Evolutionary conservation across 805 yeast genomes (phyloP).

Genomic region (Candida silvicultrix): DNA sequence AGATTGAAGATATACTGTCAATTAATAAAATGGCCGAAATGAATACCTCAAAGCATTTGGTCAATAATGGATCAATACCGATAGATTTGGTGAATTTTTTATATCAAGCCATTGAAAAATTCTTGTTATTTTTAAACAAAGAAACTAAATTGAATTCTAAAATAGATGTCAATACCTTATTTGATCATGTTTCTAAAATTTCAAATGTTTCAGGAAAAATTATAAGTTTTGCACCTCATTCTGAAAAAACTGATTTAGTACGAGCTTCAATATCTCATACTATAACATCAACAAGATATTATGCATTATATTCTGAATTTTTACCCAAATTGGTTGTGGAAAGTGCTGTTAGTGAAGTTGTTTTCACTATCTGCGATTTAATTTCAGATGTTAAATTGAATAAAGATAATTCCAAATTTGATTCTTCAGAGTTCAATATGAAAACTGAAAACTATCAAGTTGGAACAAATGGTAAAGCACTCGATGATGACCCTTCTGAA

Average conservation of each 20-base stretch:
- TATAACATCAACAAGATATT: conserved; percentile 73
- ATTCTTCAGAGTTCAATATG: neutral
- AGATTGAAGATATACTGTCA: conserved; percentile 23
- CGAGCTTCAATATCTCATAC: conserved; percentile 68
- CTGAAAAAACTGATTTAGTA: conserved; percentile 41
- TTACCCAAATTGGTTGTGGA: conserved; percentile 69
- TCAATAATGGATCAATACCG: conserved; percentile 41
- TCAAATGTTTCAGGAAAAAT: conserved; percentile 31
- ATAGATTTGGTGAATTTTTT: conserved; percentile 36
- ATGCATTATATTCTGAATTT: conserved; percentile 52
- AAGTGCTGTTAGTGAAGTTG: conserved; percentile 69
- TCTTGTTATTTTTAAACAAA: conserved; percentile 29
- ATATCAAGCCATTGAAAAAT: conserved; percentile 41
- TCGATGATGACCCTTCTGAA: neutral
- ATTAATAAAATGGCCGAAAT: conserved; percentile 6
- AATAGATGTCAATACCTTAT: conserved; percentile 34
- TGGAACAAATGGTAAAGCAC: neutral
- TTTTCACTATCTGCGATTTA: conserved; percentile 59
- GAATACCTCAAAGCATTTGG: conserved; percentile 25
- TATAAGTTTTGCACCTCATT: conserved; percentile 21
- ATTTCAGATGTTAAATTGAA: conserved; percentile 45
- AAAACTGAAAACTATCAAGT: neutral
- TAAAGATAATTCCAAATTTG: conserved; percentile 1
- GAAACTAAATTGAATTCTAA: conserved; percentile 9
- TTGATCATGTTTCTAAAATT: conserved; percentile 45